Conservation (phyloP, 2,329 filamentous ascomycete species). For the Aureobasidium sp. region DNA sequence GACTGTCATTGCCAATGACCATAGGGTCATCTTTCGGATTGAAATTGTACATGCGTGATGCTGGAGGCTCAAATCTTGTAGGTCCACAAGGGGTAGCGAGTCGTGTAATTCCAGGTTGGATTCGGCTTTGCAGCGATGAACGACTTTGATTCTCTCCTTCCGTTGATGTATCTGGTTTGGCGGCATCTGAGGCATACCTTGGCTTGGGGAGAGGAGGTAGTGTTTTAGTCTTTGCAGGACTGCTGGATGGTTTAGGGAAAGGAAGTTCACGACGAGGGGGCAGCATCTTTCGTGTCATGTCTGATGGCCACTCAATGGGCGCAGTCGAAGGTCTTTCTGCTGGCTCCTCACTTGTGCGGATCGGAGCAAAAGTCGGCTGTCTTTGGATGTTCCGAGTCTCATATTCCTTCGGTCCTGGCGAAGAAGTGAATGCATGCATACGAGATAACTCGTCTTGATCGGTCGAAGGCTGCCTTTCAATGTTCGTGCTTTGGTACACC, state of each 20-base stretch:
- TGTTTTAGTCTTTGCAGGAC: not conserved
- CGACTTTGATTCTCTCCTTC: not conserved
- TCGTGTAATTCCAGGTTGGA: not conserved
- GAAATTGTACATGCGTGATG: constrained; percentile 10
- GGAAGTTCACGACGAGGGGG: constrained; percentile 12
- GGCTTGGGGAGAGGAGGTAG: constrained; percentile 33
- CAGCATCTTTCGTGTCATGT: not conserved
- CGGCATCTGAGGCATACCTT: constrained; percentile 21
- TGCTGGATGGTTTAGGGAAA: constrained; percentile 1
- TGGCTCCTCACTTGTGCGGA: not conserved
- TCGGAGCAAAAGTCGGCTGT: constrained; percentile 6
- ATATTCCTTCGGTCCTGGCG: not conserved
- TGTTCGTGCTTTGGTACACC: not conserved
- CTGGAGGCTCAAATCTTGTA: constrained; percentile 8
- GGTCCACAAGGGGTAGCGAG: constrained; percentile 4
- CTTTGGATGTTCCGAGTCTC: not conserved
- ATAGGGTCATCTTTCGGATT: not conserved
- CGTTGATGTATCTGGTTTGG: not conserved
- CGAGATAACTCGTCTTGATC: not conserved
- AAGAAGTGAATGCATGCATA: not conserved
- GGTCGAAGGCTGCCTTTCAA: not conserved
- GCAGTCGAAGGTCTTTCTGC: constrained; percentile 1
- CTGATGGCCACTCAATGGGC: constrained; percentile 5
- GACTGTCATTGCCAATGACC: not conserved
- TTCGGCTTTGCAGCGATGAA: not conserved